Conservation (phyloP, 2,329 filamentous ascomycete genomes). For the Fusarium hostae region DNA sequence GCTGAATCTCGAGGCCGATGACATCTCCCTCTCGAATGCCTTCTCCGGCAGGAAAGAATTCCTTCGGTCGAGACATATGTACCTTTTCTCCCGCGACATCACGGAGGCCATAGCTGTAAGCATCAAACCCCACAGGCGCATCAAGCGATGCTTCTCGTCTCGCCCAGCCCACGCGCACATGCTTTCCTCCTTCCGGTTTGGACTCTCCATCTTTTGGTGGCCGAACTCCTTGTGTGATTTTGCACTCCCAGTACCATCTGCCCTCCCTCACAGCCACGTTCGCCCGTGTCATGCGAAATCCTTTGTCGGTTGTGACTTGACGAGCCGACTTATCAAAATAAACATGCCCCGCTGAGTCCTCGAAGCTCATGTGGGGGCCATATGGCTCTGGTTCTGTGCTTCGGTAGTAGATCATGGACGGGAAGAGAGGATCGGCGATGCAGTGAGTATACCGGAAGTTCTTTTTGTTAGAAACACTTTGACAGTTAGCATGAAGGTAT, state of each 20-base stretch:
- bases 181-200: slow-evolving; percentile 64
- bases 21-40: slow-evolving; percentile 91
- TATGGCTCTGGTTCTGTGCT: slow-evolving; percentile 88
- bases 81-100: slow-evolving; percentile 92
- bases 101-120: slow-evolving; percentile 92
- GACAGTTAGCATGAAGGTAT: slow-evolving; percentile 2
- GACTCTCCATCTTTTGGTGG: slow-evolving; percentile 54
- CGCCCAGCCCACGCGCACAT: slow-evolving; percentile 88
- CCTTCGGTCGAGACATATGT: slow-evolving; percentile 91
- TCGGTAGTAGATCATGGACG: slow-evolving; percentile 88
- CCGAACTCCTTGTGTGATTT: slow-evolving; percentile 79
- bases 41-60: slow-evolving; percentile 83
- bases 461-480: slow-evolving; percentile 71
- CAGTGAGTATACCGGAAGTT: slow-evolving; percentile 90
- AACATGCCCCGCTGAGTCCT: slow-evolving; percentile 88
- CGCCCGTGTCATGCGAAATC: slow-evolving; percentile 89
- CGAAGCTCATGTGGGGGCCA: slow-evolving; percentile 87
- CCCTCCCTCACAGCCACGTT: slow-evolving; percentile 93
- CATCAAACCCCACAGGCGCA: slow-evolving; percentile 86
- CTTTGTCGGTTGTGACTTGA: slow-evolving; percentile 89
- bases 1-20: slow-evolving; percentile 89
- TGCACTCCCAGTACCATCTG: slow-evolving; percentile 93
- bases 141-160: slow-evolving; percentile 83
- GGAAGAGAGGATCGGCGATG: slow-evolving; percentile 88
- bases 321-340: slow-evolving; percentile 81